Evolutionary conservation across 352 stramenopile species (phyloP).

Genomic region (Phytophthora pistaciae): DNA sequence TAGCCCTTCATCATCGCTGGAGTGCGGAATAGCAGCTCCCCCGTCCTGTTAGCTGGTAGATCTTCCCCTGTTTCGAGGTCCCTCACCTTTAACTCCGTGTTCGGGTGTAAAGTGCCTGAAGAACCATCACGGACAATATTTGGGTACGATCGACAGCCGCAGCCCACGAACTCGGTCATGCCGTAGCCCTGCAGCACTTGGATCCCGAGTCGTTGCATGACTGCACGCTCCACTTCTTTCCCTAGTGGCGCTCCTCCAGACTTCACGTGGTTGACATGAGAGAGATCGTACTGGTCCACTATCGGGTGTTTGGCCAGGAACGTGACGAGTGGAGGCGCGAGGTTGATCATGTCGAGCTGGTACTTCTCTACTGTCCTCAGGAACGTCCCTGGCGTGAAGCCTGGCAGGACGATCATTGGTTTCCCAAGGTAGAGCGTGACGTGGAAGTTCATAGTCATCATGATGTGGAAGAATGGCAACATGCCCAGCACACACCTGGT

Average conservation of each 20-base stretch:
- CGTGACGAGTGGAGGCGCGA: slow-evolving; percentile 85
- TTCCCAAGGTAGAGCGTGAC: slow-evolving; percentile 67
- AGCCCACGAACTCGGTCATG: slow-evolving; percentile 62
- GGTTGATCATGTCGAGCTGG: slow-evolving; percentile 40
- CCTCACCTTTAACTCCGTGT: slow-evolving; percentile 47
- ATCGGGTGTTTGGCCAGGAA: slow-evolving; percentile 88
- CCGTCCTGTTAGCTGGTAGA: slow-evolving; percentile 38
- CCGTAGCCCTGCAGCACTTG: slow-evolving; percentile 57
- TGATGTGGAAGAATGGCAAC: slow-evolving; percentile 95
- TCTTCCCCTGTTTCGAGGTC: slow-evolving; percentile 42
- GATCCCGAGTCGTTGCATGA: slow-evolving; percentile 64
- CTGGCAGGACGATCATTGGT: slow-evolving; percentile 78
- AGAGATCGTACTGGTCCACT: slow-evolving; percentile 91
- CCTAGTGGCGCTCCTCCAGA: slow-evolving; percentile 88
- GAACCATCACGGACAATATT: slow-evolving; percentile 29
- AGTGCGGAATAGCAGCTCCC: slow-evolving; percentile 80
- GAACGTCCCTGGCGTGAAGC: slow-evolving; percentile 89
- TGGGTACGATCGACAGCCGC: slow-evolving; percentile 46
- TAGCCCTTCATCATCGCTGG: slow-evolving; percentile 35
- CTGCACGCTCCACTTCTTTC: slow-evolving; percentile 63
- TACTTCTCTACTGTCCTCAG: slow-evolving; percentile 76
- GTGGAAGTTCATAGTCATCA: slow-evolving; percentile 78
- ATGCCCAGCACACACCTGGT: slow-evolving; percentile 36
- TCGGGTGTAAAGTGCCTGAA: slow-evolving; percentile 43
- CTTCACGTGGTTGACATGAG: slow-evolving; percentile 65